These are phyloP conservation scores for Penstemon eatonii DNA, from an alignment of 257 asterid genomes.

Conservation along the genomic window DNA sequence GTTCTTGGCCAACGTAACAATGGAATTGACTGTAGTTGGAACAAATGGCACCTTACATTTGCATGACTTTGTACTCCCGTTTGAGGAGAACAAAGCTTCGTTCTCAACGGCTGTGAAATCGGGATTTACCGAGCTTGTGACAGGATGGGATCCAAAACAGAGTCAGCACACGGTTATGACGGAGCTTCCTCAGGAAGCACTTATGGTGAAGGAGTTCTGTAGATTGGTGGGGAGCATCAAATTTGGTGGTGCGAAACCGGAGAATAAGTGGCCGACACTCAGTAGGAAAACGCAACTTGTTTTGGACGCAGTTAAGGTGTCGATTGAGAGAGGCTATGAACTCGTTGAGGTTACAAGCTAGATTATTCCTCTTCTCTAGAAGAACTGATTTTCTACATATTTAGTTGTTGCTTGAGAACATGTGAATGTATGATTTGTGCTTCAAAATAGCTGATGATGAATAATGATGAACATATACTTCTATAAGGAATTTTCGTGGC, in stretches of 20 bases:
- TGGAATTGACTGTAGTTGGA: slow-evolving; percentile 61
- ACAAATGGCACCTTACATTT: slow-evolving; percentile 50
- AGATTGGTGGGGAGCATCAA: slow-evolving; percentile 46
- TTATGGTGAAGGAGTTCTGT: slow-evolving; percentile 65
- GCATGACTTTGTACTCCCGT: slow-evolving; percentile 62
- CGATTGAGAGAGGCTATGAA: slow-evolving; percentile 60
- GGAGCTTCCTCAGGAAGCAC: slow-evolving; percentile 78
- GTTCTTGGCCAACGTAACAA: slow-evolving; percentile 56
- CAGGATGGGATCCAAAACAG: slow-evolving; percentile 50
- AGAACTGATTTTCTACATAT: too few relatives aligned
- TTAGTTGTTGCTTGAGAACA: too few relatives aligned
- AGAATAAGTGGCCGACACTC: slow-evolving; percentile 57
- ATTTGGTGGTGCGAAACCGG: slow-evolving; percentile 43
- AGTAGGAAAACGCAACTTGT: slow-evolving; percentile 76
- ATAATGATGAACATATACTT: too few relatives aligned
- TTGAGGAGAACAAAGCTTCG: slow-evolving; percentile 47
- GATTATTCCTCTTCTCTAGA: neutral
- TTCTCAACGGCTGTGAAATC: slow-evolving; percentile 39
- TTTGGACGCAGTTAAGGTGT: slow-evolving; percentile 69
- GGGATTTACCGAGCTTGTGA: slow-evolving; percentile 35
- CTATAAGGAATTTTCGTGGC: too few relatives aligned
- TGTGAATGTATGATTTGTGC: too few relatives aligned
- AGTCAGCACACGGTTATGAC: slow-evolving; percentile 41
- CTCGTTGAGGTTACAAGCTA: slow-evolving; percentile 38
- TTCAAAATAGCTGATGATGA: too few relatives aligned